Evolutionary conservation across 2,329 filamentous ascomycete genomes (phyloP), one percentile per base, ranked within the genome.

Genomic region (Aspergillus pseudoglaucus): DNA sequence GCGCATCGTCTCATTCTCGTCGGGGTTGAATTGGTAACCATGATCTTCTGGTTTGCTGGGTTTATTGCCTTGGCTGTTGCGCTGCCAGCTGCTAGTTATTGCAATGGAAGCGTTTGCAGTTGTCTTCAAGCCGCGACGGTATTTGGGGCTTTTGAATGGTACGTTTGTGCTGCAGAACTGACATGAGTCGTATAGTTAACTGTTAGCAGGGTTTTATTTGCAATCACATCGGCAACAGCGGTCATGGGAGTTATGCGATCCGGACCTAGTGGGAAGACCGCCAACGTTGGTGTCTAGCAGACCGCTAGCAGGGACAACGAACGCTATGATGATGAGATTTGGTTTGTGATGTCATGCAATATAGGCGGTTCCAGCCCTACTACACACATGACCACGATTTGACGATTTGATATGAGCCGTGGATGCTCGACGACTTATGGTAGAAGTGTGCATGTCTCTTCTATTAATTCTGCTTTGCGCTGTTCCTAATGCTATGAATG

Each of bases 21-120:
- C 15, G 82, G 60, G 1, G 75, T 88, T 27, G 87, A 94, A 60
- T 75, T 74, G 42, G 56, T 93, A 20, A 93, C 88, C 8, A 84
- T 85, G 71, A 76, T 94, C 48, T 94, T 94, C 74, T 95, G 90
- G 90, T 93, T 96, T 62, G 84, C 85, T 0, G 89, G 88, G 6
- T 86, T 89, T 59, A 83, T 94, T 55, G 88, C 88, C 0, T 69
- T 90, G 9, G 88, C 85, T 0, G 84, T 82, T 17, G 75, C 75
- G 47, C 69, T 89, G 48, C 79, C 79, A 46, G 75, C 79, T 14
- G 71, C 80, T 0, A 68, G 63, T 7, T 71, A 77, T 48, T 83
- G 81, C 61, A 74, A 71, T 38, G 72, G 74, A 38, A 71, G 67
- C 15, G 74, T 73, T 14, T 90, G 87, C 66, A 73, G 75, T 40